Evolutionary conservation across 192 early-diverging fungal species (phyloP).

Genomic region (Coemansia interrupta): DNA sequence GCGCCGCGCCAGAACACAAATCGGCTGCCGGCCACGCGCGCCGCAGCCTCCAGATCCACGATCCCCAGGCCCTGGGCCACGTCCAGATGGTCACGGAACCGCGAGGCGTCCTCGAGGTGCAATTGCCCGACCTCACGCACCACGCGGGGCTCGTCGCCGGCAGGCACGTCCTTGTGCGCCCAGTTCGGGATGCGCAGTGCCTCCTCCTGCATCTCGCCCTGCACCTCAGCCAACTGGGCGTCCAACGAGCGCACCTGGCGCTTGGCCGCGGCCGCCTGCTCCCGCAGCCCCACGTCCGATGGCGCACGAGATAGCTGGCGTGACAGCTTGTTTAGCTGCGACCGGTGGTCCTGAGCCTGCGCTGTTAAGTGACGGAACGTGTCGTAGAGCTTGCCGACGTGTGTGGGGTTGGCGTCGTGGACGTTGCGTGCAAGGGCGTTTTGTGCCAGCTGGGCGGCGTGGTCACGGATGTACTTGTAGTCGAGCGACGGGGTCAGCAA

Average conservation of each 20-base stretch:
- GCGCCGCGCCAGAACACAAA: constrained; percentile 86
- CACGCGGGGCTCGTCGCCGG: neutral
- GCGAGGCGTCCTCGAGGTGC: constrained; percentile 10
- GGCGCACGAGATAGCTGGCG: constrained; percentile 21
- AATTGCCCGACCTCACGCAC: neutral
- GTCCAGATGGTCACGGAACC: constrained; percentile 66
- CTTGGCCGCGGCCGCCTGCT: constrained; percentile 60
- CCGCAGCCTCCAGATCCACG: constrained; percentile 77
- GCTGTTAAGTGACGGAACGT: constrained; percentile 27
- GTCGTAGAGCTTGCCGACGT: constrained; percentile 54
- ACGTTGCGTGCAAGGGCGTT: constrained; percentile 60
- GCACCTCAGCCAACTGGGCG: constrained; percentile 42
- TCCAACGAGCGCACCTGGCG: constrained; percentile 57
- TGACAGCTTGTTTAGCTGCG: constrained; percentile 50
- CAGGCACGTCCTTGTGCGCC: constrained; percentile 56
- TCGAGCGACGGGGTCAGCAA: constrained; percentile 47
- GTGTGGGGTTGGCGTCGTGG: constrained; percentile 42
- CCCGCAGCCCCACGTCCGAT: too few relatives aligned
- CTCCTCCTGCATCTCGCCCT: constrained; percentile 57
- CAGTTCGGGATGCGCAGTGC: constrained; percentile 76
- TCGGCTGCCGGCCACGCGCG: constrained; percentile 72
- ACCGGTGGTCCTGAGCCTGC: constrained; percentile 34
- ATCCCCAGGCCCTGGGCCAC: constrained; percentile 65
- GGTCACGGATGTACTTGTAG: constrained; percentile 61
- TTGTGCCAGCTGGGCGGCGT: constrained; percentile 37